Evolutionary conservation across 192 early-diverging fungal genomes (phyloP).

Genomic region (Backusella mclennaniae): DNA sequence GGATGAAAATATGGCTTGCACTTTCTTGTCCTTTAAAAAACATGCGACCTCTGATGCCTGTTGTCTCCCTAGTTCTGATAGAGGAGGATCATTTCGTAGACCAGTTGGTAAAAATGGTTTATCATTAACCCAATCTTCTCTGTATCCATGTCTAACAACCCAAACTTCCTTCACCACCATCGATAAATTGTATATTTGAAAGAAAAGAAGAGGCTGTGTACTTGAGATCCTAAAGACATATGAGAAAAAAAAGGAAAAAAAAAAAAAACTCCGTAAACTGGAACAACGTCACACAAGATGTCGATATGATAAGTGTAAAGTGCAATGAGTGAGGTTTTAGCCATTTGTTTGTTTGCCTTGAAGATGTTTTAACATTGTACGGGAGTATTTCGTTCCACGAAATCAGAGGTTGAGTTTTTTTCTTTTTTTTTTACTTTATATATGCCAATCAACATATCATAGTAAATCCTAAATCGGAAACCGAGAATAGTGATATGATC

Average conservation of each 20-base stretch:
- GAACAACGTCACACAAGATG: background rate
- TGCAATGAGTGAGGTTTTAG: background rate
- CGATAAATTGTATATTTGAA: background rate
- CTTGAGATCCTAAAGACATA: background rate
- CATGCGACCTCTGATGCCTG: slow-evolving; percentile 27
- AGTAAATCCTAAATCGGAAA: background rate
- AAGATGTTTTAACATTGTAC: no score
- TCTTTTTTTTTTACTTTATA: no score
- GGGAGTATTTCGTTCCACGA: no score
- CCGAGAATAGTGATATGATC: no score
- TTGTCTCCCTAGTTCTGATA: slow-evolving; percentile 8
- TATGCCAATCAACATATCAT: no score
- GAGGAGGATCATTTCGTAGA: slow-evolving; percentile 21
- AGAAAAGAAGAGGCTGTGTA: background rate
- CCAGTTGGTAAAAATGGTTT: slow-evolving; percentile 24
- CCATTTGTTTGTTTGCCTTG: no score
- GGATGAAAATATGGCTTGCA: slow-evolving; percentile 28
- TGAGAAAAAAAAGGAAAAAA: background rate
- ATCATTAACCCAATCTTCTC: slow-evolving; percentile 28
- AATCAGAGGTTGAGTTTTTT: background rate
- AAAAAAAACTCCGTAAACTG: background rate
- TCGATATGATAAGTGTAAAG: background rate
- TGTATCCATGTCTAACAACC: slow-evolving; percentile 32
- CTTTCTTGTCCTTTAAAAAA: slow-evolving; percentile 18
- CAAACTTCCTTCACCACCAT: slow-evolving; percentile 32